These are phyloP conservation scores for Delitschia confertaspora DNA, from an alignment of 495 filamentous ascomycete species.

Conservation along the genomic window DNA sequence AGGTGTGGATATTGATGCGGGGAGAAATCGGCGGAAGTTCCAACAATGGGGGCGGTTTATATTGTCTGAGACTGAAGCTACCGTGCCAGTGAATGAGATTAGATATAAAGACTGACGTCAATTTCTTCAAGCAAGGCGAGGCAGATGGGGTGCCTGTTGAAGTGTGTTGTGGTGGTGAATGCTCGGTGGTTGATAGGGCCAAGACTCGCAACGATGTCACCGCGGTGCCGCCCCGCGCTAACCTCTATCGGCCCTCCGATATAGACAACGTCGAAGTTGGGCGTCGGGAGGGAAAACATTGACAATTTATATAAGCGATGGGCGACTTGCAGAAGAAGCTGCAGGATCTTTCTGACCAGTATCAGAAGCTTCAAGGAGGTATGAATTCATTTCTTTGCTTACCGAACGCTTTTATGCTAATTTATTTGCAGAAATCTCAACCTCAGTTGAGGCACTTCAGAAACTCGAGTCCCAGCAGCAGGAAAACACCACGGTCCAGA, in stretches of 20 bases:
- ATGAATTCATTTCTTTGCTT: conserved; percentile 2
- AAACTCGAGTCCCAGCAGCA: conserved; percentile 89
- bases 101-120: too few relatives aligned
- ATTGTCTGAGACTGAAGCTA: too few relatives aligned
- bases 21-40: too few relatives aligned
- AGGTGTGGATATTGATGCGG: background rate
- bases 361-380: conserved; percentile 78
- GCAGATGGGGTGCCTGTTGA: background rate
- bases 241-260: background rate
- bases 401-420: conserved; percentile 4
- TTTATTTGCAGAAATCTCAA: conserved; percentile 58
- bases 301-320: conserved; percentile 33
- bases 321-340: conserved; percentile 54
- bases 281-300: conserved; percentile 4
- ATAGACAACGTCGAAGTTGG: background rate
- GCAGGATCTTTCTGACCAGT: conserved; percentile 79
- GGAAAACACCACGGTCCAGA: conserved; percentile 83
- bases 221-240: background rate
- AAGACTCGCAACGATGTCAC: background rate
- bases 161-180: background rate
- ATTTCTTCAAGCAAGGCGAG: background rate
- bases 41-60: too few relatives aligned
- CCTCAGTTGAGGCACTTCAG: conserved; percentile 69
- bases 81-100: too few relatives aligned
- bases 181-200: background rate